These are phyloP conservation scores for Tagetes erecta DNA, from an alignment of 129 eudicot species.

Conservation along the genomic window DNA sequence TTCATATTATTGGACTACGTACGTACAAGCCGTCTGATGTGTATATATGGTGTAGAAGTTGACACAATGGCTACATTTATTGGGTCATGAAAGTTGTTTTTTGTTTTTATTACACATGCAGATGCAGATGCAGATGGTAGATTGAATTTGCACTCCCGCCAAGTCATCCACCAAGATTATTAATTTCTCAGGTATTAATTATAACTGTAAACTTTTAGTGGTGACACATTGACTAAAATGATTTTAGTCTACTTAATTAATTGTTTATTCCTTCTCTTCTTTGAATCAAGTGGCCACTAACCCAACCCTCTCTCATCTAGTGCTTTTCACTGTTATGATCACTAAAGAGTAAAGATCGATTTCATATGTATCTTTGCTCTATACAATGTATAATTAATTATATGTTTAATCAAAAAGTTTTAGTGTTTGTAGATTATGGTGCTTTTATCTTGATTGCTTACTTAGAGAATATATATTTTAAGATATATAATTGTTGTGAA, in stretches of 20 bases:
- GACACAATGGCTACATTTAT: not conserved
- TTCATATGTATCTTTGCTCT: constrained; percentile 8
- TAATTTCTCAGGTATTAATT: constrained; percentile 25
- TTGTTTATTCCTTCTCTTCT: constrained; percentile 28
- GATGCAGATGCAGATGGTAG: constrained; percentile 11
- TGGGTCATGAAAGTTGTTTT: not conserved
- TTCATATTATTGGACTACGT: too few species aligned
- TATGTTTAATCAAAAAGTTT: not conserved
- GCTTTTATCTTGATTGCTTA: not conserved
- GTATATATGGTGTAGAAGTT: not conserved
- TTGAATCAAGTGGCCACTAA: constrained; percentile 23
- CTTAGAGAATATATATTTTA: not conserved
- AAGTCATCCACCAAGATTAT: constrained; percentile 25
- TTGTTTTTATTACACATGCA: constrained; percentile 7
- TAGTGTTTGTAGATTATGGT: constrained; percentile 9
- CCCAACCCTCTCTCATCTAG: constrained; percentile 13
- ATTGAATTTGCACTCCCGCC: constrained; percentile 21
- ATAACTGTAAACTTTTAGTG: constrained; percentile 22
- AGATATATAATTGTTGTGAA: not conserved
- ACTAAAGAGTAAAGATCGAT: not conserved
- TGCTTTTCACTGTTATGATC: constrained; percentile 26
- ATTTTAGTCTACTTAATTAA: constrained; percentile 29
- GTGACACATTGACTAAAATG: constrained; percentile 28
- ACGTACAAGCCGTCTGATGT: too few species aligned
- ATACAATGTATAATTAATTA: not conserved